These are phyloP conservation scores for Tolypocladium inflatum DNA, from an alignment of 2,329 filamentous ascomycete genomes.

Conservation along the genomic window DNA sequence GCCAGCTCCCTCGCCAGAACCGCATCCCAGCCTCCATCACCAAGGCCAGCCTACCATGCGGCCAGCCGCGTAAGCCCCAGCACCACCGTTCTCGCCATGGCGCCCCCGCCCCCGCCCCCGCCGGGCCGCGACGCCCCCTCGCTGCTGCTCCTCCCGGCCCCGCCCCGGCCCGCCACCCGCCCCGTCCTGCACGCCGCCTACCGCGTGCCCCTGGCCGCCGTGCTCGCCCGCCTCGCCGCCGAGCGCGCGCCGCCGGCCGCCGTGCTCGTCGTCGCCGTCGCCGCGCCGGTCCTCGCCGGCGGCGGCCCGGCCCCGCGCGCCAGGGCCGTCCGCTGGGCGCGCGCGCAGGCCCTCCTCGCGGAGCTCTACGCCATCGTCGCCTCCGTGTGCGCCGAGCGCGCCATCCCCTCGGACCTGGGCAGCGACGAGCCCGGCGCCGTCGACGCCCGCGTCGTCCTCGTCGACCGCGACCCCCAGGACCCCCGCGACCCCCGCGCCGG, in stretches of 20 bases:
- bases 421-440: conserved; percentile 55
- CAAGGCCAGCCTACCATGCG: not conserved
- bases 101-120: not conserved
- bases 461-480: too few species aligned
- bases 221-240: conserved; percentile 37
- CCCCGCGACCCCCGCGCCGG: too few species aligned
- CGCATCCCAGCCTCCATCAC: not conserved
- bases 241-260: conserved; percentile 17
- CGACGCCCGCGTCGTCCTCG: conserved; percentile 64
- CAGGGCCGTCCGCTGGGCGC: conserved; percentile 47
- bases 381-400: conserved; percentile 55
- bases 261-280: conserved; percentile 46
- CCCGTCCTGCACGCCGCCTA: conserved; percentile 49
- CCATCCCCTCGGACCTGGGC: conserved; percentile 48
- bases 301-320: conserved; percentile 27
- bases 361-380: conserved; percentile 71
- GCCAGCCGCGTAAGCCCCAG: not conserved
- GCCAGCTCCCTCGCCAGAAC: not conserved
- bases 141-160: conserved; percentile 54
- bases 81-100: not conserved
- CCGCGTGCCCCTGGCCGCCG: conserved; percentile 44
- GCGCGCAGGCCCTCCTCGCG: conserved; percentile 66
- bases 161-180: conserved; percentile 45
- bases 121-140: conserved; percentile 16
- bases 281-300: conserved; percentile 47